phyloP scores from a whole-genome alignment of 2,329 filamentous ascomycete genomes.

The Curvularia sp. region DNA sequence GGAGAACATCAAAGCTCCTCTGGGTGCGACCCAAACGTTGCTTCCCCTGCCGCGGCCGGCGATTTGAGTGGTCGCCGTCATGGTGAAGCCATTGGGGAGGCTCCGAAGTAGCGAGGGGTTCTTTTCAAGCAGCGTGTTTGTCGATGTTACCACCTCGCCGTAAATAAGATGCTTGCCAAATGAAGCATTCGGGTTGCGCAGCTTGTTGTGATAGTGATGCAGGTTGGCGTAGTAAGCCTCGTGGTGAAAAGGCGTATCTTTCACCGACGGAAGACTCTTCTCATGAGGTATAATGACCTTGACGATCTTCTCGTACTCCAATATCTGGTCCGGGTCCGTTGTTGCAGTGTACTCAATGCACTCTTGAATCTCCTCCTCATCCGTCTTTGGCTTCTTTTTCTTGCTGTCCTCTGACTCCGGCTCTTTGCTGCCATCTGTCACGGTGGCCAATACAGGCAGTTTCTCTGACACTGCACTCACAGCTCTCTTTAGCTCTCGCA shows the following conservation, averaged over 20 bases:
- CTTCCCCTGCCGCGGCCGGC: constrained; percentile 86
- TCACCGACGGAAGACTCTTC: constrained; percentile 68
- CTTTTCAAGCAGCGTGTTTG: constrained; percentile 92
- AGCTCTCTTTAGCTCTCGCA: constrained; percentile 43
- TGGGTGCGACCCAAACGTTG: constrained; percentile 94
- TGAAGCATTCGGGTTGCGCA: constrained; percentile 61
- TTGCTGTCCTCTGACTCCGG: constrained; percentile 30
- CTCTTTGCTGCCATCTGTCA: constrained; percentile 32
- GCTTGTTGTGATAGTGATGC: constrained; percentile 67
- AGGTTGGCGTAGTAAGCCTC: constrained; percentile 77
- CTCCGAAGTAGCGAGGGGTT: constrained; percentile 79
- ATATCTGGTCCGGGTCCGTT: constrained; percentile 62
- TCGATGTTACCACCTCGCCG: constrained; percentile 90
- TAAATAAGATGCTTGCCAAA: constrained; percentile 86
- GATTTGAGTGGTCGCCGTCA: constrained; percentile 85
- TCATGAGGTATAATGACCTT: constrained; percentile 80
- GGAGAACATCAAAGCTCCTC: constrained; percentile 86
- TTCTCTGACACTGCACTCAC: constrained; percentile 42
- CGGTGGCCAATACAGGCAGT: constrained; percentile 31
- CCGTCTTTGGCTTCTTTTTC: constrained; percentile 33
- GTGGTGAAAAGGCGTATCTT: constrained; percentile 88
- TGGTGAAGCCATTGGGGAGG: constrained; percentile 84
- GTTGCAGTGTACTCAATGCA: constrained; percentile 38
- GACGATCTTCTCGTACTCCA: constrained; percentile 75
- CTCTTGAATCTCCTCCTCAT: constrained; percentile 40